Evolutionary conservation across 208 protist species (phyloP), one percentile per base, ranked within the genome.

Genomic region (Acanthamoeba healyi): DNA sequence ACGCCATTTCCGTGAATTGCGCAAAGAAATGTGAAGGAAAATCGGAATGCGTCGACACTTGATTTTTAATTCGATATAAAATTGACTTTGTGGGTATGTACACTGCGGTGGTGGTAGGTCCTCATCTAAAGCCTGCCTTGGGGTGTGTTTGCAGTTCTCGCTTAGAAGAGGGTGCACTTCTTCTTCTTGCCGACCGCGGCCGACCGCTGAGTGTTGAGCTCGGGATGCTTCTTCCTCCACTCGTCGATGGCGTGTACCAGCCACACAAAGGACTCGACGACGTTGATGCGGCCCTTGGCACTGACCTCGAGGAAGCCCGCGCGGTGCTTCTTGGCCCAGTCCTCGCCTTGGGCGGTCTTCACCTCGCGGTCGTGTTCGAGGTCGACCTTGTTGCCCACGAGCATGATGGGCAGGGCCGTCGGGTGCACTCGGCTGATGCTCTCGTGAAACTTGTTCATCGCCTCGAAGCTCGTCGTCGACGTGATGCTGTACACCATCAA

Each of bases 271-370:
- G 95, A 61, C 38, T 97, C 95, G n/a, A 97, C 95, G 34, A 98
- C 96, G 36, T 98, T 98, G 32, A 97, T 93, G 49, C 96, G 77
- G 26, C 94, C 93, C 94, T 98, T 98, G 17, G 97, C 96, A 58
- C 96, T 54, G 63, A 70, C 82, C 82, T 90, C 82, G 32, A 90
- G 0, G 58, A 90, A 90, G n/a, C 58, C 82, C 26, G 54, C 93
- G 38, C 77, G 81, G 58, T 95, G 95, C 24, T 90, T 94, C 42
- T 86, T 88, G 42, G 96, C 96, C 40, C 98, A 88, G 17, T 96
- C 96, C 36, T 96, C 77, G 65, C 97, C 97, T 65, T 98, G 94
- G 2, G 58, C 49, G 3, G 72, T 92, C 42, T 77, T 24, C 1
- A 98, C 96, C 79, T 96, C 90, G 51, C 96, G 95, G 54, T 98